These are phyloP conservation scores for Aspergillus awamori DNA, from an alignment of 2,329 filamentous ascomycete species.

Conservation along the genomic window DNA sequence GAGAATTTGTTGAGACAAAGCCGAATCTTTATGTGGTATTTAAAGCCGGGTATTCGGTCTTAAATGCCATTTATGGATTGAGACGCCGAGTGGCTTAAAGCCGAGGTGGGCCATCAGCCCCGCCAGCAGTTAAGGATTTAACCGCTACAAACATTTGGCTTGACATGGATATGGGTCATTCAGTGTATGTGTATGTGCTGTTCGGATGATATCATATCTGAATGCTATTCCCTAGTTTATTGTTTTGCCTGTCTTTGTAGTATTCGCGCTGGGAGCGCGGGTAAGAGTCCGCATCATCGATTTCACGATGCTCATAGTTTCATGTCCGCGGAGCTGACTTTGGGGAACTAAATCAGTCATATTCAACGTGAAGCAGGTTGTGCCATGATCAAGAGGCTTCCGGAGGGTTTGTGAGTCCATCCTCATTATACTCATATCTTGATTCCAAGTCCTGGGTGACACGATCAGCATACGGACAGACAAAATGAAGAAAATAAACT, in stretches of 20 bases:
- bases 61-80: background rate
- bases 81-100: background rate
- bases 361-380: background rate
- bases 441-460: constrained; percentile 21
- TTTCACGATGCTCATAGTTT: too few species aligned
- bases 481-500: constrained; percentile 15
- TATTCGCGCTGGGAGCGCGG: too few species aligned
- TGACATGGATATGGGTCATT: background rate
- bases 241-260: too few species aligned
- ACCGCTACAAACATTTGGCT: background rate
- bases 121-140: background rate
- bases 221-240: too few species aligned
- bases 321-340: too few species aligned
- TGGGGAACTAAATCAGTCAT: background rate
- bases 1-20: background rate
- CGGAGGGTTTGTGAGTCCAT: constrained; percentile 10
- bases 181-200: background rate
- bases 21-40: background rate
- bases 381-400: background rate
- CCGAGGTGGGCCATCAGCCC: background rate
- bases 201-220: background rate
- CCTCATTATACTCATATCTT: constrained; percentile 25
- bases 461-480: constrained; percentile 26
- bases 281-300: too few species aligned
- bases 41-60: background rate